Evolutionary conservation across 2,329 filamentous ascomycete species (phyloP).

Genomic region (Diaporthe sp.): DNA sequence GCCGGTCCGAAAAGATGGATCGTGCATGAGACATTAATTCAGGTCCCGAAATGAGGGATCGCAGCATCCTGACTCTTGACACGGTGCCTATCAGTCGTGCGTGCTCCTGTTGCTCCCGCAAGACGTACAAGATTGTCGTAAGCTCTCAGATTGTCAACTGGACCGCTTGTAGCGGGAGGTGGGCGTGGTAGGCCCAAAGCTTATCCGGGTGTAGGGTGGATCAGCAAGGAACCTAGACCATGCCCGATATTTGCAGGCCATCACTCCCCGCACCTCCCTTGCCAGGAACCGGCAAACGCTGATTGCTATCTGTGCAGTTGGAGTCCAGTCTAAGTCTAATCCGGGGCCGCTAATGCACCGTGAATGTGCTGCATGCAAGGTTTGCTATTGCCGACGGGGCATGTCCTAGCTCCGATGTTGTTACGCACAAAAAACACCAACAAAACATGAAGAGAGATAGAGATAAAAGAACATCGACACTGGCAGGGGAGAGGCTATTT

Average conservation of each 20-base stretch:
- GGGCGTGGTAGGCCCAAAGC: constrained; percentile 12
- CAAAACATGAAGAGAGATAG: neutral
- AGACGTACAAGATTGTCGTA: neutral
- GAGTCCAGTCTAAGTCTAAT: neutral
- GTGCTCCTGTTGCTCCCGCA: neutral
- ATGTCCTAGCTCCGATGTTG: neutral
- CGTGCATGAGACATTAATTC: constrained; percentile 20
- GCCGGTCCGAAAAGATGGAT: constrained; percentile 19
- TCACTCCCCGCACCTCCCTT: neutral
- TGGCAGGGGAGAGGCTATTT: neutral
- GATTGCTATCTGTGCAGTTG: neutral
- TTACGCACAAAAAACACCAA: neutral
- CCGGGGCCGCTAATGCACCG: constrained; percentile 4
- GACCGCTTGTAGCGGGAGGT: neutral
- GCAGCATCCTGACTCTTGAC: constrained; percentile 11
- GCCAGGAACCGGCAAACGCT: constrained; percentile 21
- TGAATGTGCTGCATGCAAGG: neutral
- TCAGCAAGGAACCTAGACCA: neutral
- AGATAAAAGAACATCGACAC: neutral
- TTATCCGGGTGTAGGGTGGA: constrained; percentile 1
- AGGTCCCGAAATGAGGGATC: constrained; percentile 14
- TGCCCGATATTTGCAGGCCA: neutral
- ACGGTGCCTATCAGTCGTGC: neutral
- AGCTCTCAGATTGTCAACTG: neutral
- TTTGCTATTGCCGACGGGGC: neutral